Conservation (phyloP, 495 filamentous ascomycete genomes). For the Penicillium paxilli region DNA sequence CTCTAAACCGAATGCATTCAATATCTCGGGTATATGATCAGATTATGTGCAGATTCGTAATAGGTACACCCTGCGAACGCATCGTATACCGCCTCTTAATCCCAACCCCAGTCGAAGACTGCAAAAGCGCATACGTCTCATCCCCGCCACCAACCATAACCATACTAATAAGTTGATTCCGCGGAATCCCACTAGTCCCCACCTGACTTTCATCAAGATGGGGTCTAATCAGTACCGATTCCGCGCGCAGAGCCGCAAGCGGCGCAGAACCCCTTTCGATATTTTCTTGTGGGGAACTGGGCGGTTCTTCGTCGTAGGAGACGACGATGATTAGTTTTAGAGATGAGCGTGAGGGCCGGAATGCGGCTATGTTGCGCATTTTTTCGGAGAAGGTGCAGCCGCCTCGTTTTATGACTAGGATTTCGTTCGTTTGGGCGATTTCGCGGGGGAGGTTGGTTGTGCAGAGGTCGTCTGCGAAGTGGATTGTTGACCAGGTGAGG, state of each 20-base stretch:
- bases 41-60: conserved; percentile 78
- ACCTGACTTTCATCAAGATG: conserved; percentile 74
- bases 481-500: conserved; percentile 68
- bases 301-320: conserved; percentile 53
- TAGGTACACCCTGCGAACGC: conserved; percentile 74
- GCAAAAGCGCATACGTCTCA: conserved; percentile 62
- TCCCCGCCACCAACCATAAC: conserved; percentile 82
- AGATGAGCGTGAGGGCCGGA: conserved; percentile 54
- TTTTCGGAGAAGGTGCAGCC: conserved; percentile 85
- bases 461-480: conserved; percentile 71
- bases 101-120: conserved; percentile 61
- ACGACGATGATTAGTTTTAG: conserved; percentile 84
- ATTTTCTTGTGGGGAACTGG: background rate
- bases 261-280: conserved; percentile 1
- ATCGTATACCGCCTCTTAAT: conserved; percentile 77
- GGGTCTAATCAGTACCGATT: conserved; percentile 60
- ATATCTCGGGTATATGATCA: no score
- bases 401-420: conserved; percentile 82
- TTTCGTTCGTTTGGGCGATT: conserved; percentile 65
- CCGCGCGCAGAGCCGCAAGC: conserved; percentile 43
- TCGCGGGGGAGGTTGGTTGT: conserved; percentile 58
- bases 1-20: no score
- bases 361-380: conserved; percentile 77
- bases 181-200: conserved; percentile 67
- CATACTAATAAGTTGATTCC: conserved; percentile 77